These are phyloP conservation scores for Biscogniauxia sp. DNA, from an alignment of 2,329 filamentous ascomycete species.

Conservation along the genomic window DNA sequence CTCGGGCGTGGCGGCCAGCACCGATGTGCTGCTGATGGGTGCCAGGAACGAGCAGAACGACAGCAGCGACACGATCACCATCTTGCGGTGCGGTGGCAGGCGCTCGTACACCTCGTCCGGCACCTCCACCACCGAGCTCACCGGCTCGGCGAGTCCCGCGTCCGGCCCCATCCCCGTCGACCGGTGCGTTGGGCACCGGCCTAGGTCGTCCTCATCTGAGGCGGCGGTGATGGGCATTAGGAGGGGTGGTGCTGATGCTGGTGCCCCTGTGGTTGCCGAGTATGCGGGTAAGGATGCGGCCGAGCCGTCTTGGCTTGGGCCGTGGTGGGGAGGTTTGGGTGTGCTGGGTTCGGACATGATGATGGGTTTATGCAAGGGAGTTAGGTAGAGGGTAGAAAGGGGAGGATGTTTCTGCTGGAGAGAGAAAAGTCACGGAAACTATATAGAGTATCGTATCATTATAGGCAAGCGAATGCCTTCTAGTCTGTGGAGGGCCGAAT, in stretches of 20 bases:
- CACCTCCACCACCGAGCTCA: constrained; percentile 35
- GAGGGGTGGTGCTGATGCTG: background rate
- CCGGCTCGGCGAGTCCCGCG: constrained; percentile 26
- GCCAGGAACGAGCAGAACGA: constrained; percentile 75
- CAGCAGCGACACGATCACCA: constrained; percentile 64
- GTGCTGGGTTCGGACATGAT: no score
- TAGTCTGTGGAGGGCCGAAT: no score
- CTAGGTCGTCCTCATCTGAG: constrained; percentile 16
- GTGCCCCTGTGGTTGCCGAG: no score
- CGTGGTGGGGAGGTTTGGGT: no score
- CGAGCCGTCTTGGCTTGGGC: no score
- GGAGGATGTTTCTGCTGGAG: no score
- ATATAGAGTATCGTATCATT: background rate
- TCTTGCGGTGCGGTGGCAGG: constrained; percentile 61
- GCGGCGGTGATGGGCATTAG: background rate
- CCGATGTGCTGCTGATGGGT: constrained; percentile 70
- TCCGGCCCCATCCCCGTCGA: constrained; percentile 30
- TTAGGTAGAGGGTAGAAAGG: no score
- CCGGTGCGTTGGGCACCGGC: constrained; percentile 30
- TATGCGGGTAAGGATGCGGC: no score
- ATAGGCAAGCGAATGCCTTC: background rate
- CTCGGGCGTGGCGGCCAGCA: constrained; percentile 72
- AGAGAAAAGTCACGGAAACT: background rate
- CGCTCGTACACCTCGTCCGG: constrained; percentile 63
- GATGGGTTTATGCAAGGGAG: no score